Evolutionary conservation across 2,329 filamentous ascomycete species (phyloP), one percentile per base, ranked within the genome.

Genomic region (Phialophora chinensis): DNA sequence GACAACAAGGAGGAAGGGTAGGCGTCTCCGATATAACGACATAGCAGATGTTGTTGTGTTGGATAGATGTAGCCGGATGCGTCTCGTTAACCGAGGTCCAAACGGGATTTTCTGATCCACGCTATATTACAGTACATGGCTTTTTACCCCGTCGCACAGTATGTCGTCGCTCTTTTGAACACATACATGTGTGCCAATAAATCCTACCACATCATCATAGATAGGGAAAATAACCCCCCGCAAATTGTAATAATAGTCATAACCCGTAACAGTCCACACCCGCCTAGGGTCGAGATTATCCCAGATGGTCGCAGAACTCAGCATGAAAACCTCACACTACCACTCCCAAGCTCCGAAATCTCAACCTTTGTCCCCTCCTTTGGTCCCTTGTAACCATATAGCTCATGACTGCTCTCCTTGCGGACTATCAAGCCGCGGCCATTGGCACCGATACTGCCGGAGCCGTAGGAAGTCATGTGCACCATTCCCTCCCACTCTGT

Each of bases 401-500:
- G 38, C 50, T 72, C 69, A 11, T 60, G 31, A 25, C 57, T 44
- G 31, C 64, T 65, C 25, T 66, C 62, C 52, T 62, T 61, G 42
- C 69, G 65, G 3, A 69, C 66, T 12, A 69, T 42, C 25, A 78
- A 57, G 1, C 72, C 74, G 12, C 68, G 31, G 7, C 75, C 75
- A 20, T 63, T 63, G 17, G 77, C 62, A 17, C 33, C 33, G 7
- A 73, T 59, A 35, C 64, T 70, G 1, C 73, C 72, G 2, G 47
- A 62, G 11, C 67, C 68, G 17, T 65, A 31, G 23, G n/a, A 44
- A 17, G 57, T 47, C 2, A 73, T 71, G 49, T 72, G 70, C 20
- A 78, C 71, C 35, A 67, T 66, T 0, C 76, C 76, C 17, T 73
- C 73, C 76, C 76, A 78, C 10, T 71, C 71, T 17, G 23, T 56